Conservation (phyloP, 352 stramenopile species). For the Thraustotheca clavata region DNA sequence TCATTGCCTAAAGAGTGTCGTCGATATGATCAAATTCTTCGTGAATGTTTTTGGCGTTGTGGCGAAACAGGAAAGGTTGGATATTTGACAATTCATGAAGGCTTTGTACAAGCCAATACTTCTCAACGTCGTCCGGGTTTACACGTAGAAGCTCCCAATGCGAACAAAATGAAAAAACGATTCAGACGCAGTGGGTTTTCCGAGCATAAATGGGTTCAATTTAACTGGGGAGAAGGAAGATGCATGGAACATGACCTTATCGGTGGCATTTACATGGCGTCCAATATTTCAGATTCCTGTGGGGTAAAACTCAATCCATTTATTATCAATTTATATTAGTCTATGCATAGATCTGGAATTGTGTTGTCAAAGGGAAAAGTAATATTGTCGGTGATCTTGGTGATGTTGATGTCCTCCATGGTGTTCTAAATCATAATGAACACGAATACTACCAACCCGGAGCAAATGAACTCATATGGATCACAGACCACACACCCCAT, state of each 20-base stretch:
- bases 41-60: neutral
- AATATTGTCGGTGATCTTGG: slow-evolving; percentile 1
- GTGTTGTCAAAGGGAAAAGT: neutral
- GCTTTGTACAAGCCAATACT: slow-evolving; percentile 10
- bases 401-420: slow-evolving; percentile 17
- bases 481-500: slow-evolving; percentile 23
- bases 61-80: slow-evolving; percentile 9
- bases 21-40: slow-evolving; percentile 18
- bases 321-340: neutral
- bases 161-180: neutral
- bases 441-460: neutral
- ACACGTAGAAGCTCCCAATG: slow-evolving; percentile 17
- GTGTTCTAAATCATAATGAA: neutral
- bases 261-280: slow-evolving; percentile 25
- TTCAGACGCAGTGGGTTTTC: neutral
- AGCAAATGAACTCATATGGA: slow-evolving; percentile 20
- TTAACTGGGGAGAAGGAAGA: neutral
- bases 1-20: neutral
- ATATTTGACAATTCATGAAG: slow-evolving; percentile 24
- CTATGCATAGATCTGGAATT: neutral
- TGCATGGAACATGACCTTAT: neutral
- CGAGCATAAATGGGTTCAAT: neutral
- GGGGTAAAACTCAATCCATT: slow-evolving; percentile 14
- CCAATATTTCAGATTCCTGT: slow-evolving; percentile 10
- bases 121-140: slow-evolving; percentile 15